These are phyloP conservation scores for Dactylorhiza incarnata DNA, from an alignment of 106 monocot species.

Conservation along the genomic window DNA sequence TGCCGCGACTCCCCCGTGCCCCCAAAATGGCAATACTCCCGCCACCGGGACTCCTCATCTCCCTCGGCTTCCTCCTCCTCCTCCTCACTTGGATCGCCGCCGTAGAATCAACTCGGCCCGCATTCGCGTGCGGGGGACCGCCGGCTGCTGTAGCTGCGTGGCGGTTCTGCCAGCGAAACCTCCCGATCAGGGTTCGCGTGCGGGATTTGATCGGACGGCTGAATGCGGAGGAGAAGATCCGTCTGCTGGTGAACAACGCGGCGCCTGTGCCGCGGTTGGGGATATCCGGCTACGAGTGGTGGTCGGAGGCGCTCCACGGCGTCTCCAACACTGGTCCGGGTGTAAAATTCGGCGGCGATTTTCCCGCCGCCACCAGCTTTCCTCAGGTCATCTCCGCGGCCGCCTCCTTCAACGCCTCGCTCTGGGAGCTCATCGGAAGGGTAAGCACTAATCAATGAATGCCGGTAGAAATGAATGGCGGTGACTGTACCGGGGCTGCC, in stretches of 20 bases:
- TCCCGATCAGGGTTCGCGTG: slow-evolving; percentile 19
- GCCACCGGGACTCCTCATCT: too few relatives aligned
- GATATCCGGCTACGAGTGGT: slow-evolving; percentile 35
- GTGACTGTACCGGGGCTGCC: background rate
- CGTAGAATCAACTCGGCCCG: background rate
- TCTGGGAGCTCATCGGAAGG: slow-evolving; percentile 32
- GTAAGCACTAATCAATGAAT: background rate
- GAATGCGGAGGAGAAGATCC: slow-evolving; percentile 32
- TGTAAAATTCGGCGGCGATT: slow-evolving; percentile 7
- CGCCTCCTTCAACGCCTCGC: slow-evolving; percentile 41
- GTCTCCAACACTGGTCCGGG: slow-evolving; percentile 28
- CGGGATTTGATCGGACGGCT: slow-evolving; percentile 21
- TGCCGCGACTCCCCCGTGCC: too few relatives aligned
- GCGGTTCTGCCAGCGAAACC: slow-evolving; percentile 1
- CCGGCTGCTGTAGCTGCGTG: background rate
- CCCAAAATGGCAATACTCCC: too few relatives aligned
- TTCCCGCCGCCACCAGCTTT: slow-evolving; percentile 41
- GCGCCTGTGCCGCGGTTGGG: slow-evolving; percentile 25
- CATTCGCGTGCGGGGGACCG: background rate
- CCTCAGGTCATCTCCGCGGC: slow-evolving; percentile 28
- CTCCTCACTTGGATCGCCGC: background rate
- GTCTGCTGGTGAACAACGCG: slow-evolving; percentile 24
- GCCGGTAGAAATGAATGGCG: background rate
- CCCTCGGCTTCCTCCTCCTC: background rate
- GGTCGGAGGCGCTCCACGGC: slow-evolving; percentile 55